Base-by-base conservation (phyloP, 495 filamentous ascomycete genomes). In the Talaromyces thailandensis region DNA sequence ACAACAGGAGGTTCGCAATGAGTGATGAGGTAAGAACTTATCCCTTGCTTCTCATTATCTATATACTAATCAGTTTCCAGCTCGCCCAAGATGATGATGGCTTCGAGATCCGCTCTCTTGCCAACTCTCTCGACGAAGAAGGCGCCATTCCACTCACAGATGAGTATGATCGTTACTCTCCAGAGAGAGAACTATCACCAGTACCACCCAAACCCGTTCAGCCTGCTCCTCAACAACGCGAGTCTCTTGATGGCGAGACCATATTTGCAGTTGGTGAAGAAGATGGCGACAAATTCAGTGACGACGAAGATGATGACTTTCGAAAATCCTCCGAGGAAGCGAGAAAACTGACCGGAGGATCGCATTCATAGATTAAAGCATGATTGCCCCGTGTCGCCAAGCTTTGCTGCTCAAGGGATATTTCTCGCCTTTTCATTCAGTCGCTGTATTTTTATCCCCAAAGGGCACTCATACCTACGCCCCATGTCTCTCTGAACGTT, bases 1-100 rank as follows among this genome's bases (percentile, higher is more conserved):
- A 99, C 73, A 99, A 99, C 76, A 82, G 93, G 67, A 84, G 94
- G 63, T 99, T 99, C 70, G 94, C 94, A 32, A 99, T 99, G 94
- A 93, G 89, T 75, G 94, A 99, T 68, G 94, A 98, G 85, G 86
- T 86, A 79, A 68, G 76, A 52, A 37, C 12, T 11, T 60, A 35
- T 28, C 53, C 35, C 48, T 35, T 6, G 9, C 32, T 3, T 3
- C 25, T 14, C 28, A 37, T 24, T 9, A 45, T 71, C 35, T 73
- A 12, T 35, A 80, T 29, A 80, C 67, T 31, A 45, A 35, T 26
- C 24, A 12, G 26, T 8, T 57, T 65, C 35, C 58, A 88, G 86
- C 86, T 99, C 69, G 94, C 95, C 6, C 94, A 97, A 83, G 93
- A 99, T 73, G 94, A 99, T 67, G 95, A 98, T 69, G 94, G 92